Percentiles rank a stretch among this genome's conserved stretches.
Evolutionary conservation across 495 filamentous ascomycete species (phyloP).

Genomic region (Neurospora intermedia): DNA sequence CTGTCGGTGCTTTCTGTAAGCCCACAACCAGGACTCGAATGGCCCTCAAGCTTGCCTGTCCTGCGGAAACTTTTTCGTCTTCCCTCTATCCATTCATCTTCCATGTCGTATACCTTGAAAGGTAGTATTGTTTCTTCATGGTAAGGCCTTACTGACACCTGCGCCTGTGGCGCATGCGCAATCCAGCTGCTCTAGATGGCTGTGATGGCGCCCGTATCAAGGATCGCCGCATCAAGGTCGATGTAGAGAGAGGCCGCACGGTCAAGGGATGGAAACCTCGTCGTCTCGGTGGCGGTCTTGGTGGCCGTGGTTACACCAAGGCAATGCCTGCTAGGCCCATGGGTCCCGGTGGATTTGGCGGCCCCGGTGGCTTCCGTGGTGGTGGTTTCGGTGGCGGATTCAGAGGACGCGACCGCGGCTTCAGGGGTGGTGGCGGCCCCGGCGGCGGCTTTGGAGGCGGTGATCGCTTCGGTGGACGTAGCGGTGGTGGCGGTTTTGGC

Average conservation of each 20-base stretch:
- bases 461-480: conserved; percentile 48
- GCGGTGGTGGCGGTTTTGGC: conserved; percentile 36
- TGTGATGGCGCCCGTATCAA: conserved; percentile 86
- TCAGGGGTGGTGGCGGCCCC: conserved; percentile 47
- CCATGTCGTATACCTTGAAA: conserved; percentile 8
- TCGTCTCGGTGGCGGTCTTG: conserved; percentile 84
- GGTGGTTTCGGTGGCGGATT: conserved; percentile 40
- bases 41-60: conserved; percentile 50
- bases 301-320: conserved; percentile 89
- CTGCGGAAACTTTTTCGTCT: conserved; percentile 15
- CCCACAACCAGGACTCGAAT: conserved; percentile 25
- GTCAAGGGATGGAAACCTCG: conserved; percentile 90
- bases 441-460: conserved; percentile 40
- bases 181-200: conserved; percentile 45
- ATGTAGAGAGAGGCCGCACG: conserved; percentile 92
- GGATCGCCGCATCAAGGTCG: conserved; percentile 82
- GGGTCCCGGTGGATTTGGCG: conserved; percentile 60
- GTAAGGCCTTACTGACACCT: conserved; percentile 46
- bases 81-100: conserved; percentile 7
- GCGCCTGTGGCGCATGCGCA: conserved; percentile 42
- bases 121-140: conserved; percentile 26
- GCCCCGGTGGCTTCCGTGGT: conserved; percentile 47
- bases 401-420: conserved; percentile 46
- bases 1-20: conserved; percentile 7
- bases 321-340: conserved; percentile 61